A percentile compares a stretch with the other conserved stretches of the same genome.
These are phyloP conservation scores for Backusella liffmaniae DNA, from an alignment of 192 early-diverging fungal genomes.

Conservation along the genomic window DNA sequence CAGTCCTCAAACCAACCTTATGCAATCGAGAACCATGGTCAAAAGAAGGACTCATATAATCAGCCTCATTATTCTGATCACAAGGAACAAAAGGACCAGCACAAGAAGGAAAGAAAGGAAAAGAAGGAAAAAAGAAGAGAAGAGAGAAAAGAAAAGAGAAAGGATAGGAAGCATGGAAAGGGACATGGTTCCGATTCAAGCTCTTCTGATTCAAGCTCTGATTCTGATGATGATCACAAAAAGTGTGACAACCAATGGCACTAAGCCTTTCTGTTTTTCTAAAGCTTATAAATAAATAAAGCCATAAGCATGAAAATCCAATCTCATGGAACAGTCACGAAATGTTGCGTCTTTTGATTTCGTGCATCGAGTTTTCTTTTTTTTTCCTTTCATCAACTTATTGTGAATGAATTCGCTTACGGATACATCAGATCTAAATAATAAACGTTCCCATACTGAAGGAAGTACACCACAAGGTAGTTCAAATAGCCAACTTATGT, in stretches of 20 bases:
- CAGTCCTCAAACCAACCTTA: constrained; percentile 1
- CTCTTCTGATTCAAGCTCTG: not conserved
- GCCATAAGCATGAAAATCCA: not conserved
- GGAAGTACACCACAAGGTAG: not conserved
- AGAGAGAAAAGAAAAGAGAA: not conserved
- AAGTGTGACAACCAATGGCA: not conserved
- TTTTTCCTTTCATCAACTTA: not conserved
- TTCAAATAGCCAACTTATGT: not conserved
- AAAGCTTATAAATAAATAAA: not conserved
- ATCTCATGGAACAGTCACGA: not conserved
- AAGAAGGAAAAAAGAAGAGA: constrained; percentile 3
- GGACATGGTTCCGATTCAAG: not conserved
- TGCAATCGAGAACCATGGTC: not conserved
- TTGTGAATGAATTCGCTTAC: not conserved
- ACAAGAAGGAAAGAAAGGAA: constrained; percentile 11
- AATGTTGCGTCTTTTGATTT: not conserved
- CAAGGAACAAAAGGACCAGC: not conserved
- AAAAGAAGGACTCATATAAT: not conserved
- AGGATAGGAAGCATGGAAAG: not conserved
- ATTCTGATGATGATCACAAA: constrained; percentile 10
- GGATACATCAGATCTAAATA: not conserved
- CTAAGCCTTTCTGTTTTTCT: not conserved
- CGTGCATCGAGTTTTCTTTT: not conserved
- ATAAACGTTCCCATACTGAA: not conserved
- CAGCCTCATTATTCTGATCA: constrained; percentile 5